Percentiles rank a stretch among this genome's conserved stretches.
Evolutionary conservation across 2,329 filamentous ascomycete genomes (phyloP).

Genomic region (Aplosporella prunicola): DNA sequence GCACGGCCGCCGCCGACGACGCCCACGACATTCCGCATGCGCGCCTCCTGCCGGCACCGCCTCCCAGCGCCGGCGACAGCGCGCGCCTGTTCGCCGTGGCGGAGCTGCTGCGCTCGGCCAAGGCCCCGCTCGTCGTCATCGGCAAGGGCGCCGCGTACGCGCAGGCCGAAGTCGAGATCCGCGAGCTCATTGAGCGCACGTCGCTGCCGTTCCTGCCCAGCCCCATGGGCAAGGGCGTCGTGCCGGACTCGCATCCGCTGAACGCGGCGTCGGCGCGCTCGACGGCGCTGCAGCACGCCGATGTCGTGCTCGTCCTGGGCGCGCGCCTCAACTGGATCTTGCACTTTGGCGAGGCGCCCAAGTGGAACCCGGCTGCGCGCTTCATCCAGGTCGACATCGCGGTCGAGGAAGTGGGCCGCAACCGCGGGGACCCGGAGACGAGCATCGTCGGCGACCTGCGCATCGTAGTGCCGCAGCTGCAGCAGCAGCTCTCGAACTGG

Average conservation of each 20-base stretch:
- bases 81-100: slow-evolving; percentile 33
- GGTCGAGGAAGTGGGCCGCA: slow-evolving; percentile 46
- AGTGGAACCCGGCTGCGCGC: slow-evolving; percentile 42
- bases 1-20: slow-evolving; percentile 13
- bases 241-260: slow-evolving; percentile 44
- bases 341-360: slow-evolving; percentile 46
- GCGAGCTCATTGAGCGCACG: slow-evolving; percentile 37
- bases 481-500: slow-evolving; percentile 34
- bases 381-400: slow-evolving; percentile 49
- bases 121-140: slow-evolving; percentile 43
- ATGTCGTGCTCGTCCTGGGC: slow-evolving; percentile 46
- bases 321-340: slow-evolving; percentile 51
- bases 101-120: slow-evolving; percentile 38
- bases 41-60: slow-evolving; percentile 25
- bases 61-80: slow-evolving; percentile 38
- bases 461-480: slow-evolving; percentile 40
- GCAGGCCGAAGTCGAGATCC: slow-evolving; percentile 38
- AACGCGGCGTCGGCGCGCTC: slow-evolving; percentile 47
- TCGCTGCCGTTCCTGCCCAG: slow-evolving; percentile 48
- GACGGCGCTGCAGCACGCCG: slow-evolving; percentile 43
- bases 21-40: slow-evolving; percentile 15
- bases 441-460: slow-evolving; percentile 45
- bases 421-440: slow-evolving; percentile 38
- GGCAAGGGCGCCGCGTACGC: slow-evolving; percentile 50
- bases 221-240: slow-evolving; percentile 50